Evolutionary conservation across 1,284 basidiomycete species (phyloP), one percentile per base, ranked within the genome.

Genomic region (Trametes sp.): DNA sequence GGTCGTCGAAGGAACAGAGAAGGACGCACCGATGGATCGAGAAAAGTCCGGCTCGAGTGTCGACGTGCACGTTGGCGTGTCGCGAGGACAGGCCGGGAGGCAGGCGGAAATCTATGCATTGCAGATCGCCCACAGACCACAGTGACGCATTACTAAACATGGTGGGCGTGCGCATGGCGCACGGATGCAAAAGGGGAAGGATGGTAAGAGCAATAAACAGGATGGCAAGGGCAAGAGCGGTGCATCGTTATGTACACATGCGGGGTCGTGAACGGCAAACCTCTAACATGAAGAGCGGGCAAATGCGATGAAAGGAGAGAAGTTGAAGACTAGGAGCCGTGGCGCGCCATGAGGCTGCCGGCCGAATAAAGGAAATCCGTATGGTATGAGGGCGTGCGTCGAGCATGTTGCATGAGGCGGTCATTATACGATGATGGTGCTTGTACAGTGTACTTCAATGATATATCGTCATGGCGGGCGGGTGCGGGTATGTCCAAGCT

Each of bases 51-150:
- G 28, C 45, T 23, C 9, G 26, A 13, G 29, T 3, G 52, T 42
- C 52, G 52, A 10, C 19, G 33, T 4, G 46, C 29, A 58, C 52
- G 52, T 41, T 54, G 56, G 63, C 49, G 24, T 13, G 62, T 45
- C 61, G 53, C 61, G 45, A 51, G 57, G 57, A 51, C 61, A 61
- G 46, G 55, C 59, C 63, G 63, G 59, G 59, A 54, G 44, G 26
- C 35, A 48, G 54, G 21, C 52, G 59, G 59, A 56, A 55, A 36
- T 23, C 28, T 58, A 50, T 61, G 16, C 38, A 51, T 24, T 45
- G 33, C 19, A 44, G 41, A 59, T 50, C n/a, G 13, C 45, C 26
- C 55, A 57, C 57, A 44, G 14, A 49, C 49, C 51, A 44, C 53
- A 41, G 29, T n/a, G 16, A 19, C 13, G 19, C n/a, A 41, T 41